A percentile compares a stretch with the other conserved stretches of the same genome.
These are phyloP conservation scores for Bisporella sp. DNA, from an alignment of 2,329 filamentous ascomycete genomes.

Conservation along the genomic window DNA sequence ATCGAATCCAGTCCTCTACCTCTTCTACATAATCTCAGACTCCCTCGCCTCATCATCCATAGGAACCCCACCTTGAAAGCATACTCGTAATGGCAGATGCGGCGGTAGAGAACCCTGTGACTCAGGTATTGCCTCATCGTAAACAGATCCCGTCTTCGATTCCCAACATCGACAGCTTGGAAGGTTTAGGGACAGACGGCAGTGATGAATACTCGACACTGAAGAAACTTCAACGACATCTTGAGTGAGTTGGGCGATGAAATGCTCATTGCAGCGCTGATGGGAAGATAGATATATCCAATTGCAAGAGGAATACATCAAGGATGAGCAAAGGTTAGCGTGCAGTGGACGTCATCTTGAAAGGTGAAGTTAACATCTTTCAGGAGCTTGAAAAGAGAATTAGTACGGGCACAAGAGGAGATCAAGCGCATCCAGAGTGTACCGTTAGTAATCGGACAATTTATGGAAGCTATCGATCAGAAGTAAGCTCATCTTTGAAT, in stretches of 20 bases:
- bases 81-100: slow-evolving; percentile 69
- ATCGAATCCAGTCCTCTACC: not conserved
- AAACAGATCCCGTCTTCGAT: slow-evolving; percentile 75
- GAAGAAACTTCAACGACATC: slow-evolving; percentile 93
- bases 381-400: slow-evolving; percentile 91
- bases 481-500: slow-evolving; percentile 58
- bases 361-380: slow-evolving; percentile 11
- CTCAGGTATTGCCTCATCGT: slow-evolving; percentile 69
- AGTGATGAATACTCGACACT: slow-evolving; percentile 91
- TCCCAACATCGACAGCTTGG: slow-evolving; percentile 83
- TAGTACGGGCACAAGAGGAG: slow-evolving; percentile 95
- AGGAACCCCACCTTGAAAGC: not conserved
- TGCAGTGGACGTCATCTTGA: not conserved
- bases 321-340: slow-evolving; percentile 74
- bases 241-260: slow-evolving; percentile 59
- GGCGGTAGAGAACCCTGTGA: slow-evolving; percentile 73
- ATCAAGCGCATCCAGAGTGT: slow-evolving; percentile 99
- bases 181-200: slow-evolving; percentile 72
- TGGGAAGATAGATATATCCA: slow-evolving; percentile 68
- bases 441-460: slow-evolving; percentile 94
- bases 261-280: slow-evolving; percentile 5
- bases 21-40: not conserved
- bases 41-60: not conserved
- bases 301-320: slow-evolving; percentile 99
- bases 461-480: slow-evolving; percentile 99